A percentile compares a stretch with the other conserved stretches of the same genome.
Evolutionary conservation across 2,329 filamentous ascomycete species (phyloP).

Genomic region (Colletotrichum sojae): DNA sequence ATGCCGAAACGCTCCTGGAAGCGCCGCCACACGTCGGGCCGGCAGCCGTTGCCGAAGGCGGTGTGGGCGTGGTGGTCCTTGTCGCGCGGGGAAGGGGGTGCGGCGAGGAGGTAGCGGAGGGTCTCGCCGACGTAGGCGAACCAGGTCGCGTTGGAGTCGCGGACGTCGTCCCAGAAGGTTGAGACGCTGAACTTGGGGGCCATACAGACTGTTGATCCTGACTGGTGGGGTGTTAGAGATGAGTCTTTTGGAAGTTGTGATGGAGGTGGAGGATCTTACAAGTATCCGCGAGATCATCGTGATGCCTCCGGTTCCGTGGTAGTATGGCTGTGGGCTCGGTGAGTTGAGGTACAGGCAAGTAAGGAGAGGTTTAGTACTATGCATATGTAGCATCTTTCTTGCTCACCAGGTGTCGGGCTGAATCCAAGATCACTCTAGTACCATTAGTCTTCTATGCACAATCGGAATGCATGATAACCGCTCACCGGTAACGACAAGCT

Average conservation of each 20-base stretch:
- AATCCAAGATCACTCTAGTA: conserved; percentile 13
- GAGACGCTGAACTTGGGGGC: conserved; percentile 78
- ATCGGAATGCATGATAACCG: accelerated
- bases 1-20: conserved; percentile 67
- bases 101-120: conserved; percentile 79
- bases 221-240: not conserved
- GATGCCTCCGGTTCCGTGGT: conserved; percentile 81
- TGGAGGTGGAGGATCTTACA: conserved; percentile 56
- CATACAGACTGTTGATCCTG: conserved; percentile 70
- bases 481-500: conserved; percentile 27
- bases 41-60: conserved; percentile 77
- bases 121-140: conserved; percentile 87
- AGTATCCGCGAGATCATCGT: conserved; percentile 69
- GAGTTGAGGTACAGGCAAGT: not conserved
- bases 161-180: conserved; percentile 80
- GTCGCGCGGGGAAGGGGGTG: conserved; percentile 74
- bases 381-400: conserved; percentile 26
- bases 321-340: conserved; percentile 56
- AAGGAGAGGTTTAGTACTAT: not conserved
- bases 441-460: not conserved
- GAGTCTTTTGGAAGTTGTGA: conserved; percentile 38
- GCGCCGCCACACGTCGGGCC: conserved; percentile 77
- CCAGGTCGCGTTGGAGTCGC: conserved; percentile 76
- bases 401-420: not conserved
- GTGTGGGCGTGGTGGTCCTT: conserved; percentile 69